Percentiles rank a stretch among this genome's conserved stretches.
These are phyloP conservation scores for Neurospora terricola DNA, from an alignment of 495 filamentous ascomycete species.

Conservation along the genomic window DNA sequence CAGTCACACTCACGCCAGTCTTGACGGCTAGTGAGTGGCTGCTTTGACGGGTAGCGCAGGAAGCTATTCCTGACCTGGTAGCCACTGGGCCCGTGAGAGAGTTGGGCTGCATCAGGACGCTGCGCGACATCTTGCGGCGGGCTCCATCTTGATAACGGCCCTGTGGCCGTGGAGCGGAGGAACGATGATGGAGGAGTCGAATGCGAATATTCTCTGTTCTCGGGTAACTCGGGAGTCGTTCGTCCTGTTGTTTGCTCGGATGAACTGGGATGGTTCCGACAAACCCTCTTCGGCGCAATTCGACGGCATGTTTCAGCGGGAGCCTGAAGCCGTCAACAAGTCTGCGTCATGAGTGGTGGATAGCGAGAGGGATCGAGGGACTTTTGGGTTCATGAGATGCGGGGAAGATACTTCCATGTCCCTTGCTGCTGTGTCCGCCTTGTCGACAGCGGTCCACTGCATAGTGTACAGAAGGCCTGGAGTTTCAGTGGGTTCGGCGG, in stretches of 20 bases:
- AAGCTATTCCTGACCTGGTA: background rate
- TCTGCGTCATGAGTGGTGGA: background rate
- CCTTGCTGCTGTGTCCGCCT: background rate
- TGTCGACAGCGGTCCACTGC: background rate
- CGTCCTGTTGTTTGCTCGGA: background rate
- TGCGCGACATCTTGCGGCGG: background rate
- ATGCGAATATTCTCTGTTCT: background rate
- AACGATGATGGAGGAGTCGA: background rate
- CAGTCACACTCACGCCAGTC: background rate
- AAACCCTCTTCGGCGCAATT: background rate
- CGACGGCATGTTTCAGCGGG: background rate
- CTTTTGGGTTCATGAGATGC: background rate
- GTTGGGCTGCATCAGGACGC: background rate
- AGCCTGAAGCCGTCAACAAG: background rate
- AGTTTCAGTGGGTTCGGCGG: background rate
- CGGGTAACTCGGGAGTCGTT: background rate
- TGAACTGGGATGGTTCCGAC: background rate
- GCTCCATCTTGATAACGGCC: background rate
- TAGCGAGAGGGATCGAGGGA: background rate
- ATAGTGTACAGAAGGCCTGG: background rate
- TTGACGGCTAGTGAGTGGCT: background rate
- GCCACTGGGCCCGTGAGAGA: background rate
- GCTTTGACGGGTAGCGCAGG: background rate
- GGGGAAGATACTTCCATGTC: background rate
- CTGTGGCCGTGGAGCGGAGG: background rate